Evolutionary conservation across 148 eudicot species (phyloP), one percentile per base, ranked within the genome.

Genomic region (Bassia scoparia): DNA sequence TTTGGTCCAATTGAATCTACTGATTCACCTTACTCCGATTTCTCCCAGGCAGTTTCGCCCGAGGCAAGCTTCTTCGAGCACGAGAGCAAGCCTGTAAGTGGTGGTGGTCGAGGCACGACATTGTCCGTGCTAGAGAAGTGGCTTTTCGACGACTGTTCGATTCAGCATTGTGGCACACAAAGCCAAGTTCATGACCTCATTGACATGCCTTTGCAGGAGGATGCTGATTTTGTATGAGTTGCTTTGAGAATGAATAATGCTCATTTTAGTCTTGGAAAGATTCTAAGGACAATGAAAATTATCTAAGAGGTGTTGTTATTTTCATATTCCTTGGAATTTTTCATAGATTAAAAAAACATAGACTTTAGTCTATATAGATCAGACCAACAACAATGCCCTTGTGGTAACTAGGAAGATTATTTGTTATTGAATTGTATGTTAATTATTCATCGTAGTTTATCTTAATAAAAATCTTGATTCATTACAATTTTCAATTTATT

Each of bases 71-170:
- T 77, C 21, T 52, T 77, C 14, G 81, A 81, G 61, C 74, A 74
- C 31, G 76, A 81, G 23, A 74, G 65, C 37, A 78, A 78, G 77
- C 81, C 81, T 0, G 31, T 71, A 38, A 26, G 43, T 16, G 35
- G 58, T 49, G 77, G 34, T 48, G 73, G 74, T 0, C 73, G 70
- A 33, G 75, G 72, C n/a, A 72, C 48, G 30, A 76, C 66, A 48
- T 52, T 78, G 66, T 78, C 81, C 7, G 35, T 78, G 48, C 56
- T 81, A 29, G 84, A 81, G 72, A 74, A 81, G 53, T 81, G 84
- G 84, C 52, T 81, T 81, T 81, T 81, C 60, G 84, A 77, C 29
- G 81, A 81, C n/a, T 67, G 73, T 10, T 78, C 81, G 0, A 58
- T 73, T 41, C 77, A 59, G 33, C 68, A 76, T 34, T 76, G 61